These are phyloP conservation scores for Trichocladium antarcticum DNA, from an alignment of 495 filamentous ascomycete genomes.

Conservation along the genomic window DNA sequence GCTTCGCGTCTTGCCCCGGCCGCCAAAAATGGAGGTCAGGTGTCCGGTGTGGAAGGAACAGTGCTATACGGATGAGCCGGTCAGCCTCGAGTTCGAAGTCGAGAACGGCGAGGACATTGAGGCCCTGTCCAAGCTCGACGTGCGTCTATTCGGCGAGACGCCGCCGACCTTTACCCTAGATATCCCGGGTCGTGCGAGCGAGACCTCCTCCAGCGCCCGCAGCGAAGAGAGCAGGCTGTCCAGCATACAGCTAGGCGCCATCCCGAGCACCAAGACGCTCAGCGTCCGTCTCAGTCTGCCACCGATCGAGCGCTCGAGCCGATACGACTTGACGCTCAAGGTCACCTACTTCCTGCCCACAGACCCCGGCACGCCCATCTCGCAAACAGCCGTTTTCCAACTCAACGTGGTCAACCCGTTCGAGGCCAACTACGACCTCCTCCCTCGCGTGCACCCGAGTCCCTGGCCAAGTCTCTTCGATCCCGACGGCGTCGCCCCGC, in stretches of 20 bases:
- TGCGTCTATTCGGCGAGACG: slow-evolving; percentile 53
- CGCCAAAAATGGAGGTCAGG: slow-evolving; percentile 76
- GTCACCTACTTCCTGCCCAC: slow-evolving; percentile 66
- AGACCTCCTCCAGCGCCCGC: slow-evolving; percentile 14
- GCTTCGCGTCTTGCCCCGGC: slow-evolving; percentile 70
- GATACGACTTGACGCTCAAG: slow-evolving; percentile 60
- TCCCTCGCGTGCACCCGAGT: slow-evolving; percentile 61
- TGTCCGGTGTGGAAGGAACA: slow-evolving; percentile 48
- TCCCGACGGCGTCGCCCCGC: slow-evolving; percentile 30
- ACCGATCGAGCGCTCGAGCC: slow-evolving; percentile 41
- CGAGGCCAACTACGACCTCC: slow-evolving; percentile 76
- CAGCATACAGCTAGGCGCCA: slow-evolving; percentile 28
- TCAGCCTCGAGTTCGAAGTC: slow-evolving; percentile 56
- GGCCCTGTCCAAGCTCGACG: slow-evolving; percentile 57
- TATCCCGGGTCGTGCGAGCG: slow-evolving; percentile 24
- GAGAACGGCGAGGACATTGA: slow-evolving; percentile 77
- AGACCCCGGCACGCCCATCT: slow-evolving; percentile 74
- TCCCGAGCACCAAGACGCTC: slow-evolving; percentile 41
- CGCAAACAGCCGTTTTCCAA: slow-evolving; percentile 53
- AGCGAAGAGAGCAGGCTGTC: slow-evolving; percentile 28
- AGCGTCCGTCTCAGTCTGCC: slow-evolving; percentile 37
- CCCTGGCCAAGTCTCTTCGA: slow-evolving; percentile 82
- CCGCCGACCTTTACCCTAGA: slow-evolving; percentile 40
- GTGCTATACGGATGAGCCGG: slow-evolving; percentile 74
- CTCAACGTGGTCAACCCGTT: slow-evolving; percentile 71